Conservation (phyloP, 2,329 filamentous ascomycete species). For the Trichoderma koningii region DNA sequence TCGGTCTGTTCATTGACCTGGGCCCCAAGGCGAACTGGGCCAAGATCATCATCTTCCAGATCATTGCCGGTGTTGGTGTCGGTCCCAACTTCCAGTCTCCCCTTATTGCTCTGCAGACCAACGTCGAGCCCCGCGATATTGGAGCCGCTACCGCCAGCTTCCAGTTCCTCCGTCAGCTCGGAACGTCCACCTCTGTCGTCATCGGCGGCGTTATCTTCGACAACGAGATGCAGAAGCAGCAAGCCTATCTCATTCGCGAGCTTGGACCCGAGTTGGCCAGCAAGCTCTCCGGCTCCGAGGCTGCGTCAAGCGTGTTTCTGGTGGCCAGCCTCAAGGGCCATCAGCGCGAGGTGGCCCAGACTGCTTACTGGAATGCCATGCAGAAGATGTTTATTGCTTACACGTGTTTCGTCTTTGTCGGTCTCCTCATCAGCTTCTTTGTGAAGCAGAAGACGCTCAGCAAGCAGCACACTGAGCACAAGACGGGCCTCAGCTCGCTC, state of each 20-base stretch:
- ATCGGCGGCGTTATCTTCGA: slow-evolving; percentile 79
- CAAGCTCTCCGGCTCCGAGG: slow-evolving; percentile 59
- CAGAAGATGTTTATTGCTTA: slow-evolving; percentile 62
- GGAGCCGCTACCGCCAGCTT: slow-evolving; percentile 70
- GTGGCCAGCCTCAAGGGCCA: slow-evolving; percentile 54
- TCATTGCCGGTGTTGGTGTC: slow-evolving; percentile 64
- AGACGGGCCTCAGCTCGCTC: slow-evolving; percentile 56
- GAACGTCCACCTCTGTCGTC: slow-evolving; percentile 68
- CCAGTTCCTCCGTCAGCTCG: slow-evolving; percentile 68
- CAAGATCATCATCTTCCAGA: slow-evolving; percentile 62
- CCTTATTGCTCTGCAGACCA: slow-evolving; percentile 67
- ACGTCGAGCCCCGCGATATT: slow-evolving; percentile 63
- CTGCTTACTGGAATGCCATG: slow-evolving; percentile 53
- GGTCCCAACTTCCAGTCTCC: slow-evolving; percentile 71
- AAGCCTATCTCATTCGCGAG: slow-evolving; percentile 48
- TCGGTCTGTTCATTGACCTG: slow-evolving; percentile 65
- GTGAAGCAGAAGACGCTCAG: slow-evolving; percentile 54
- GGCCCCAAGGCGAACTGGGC: slow-evolving; percentile 56
- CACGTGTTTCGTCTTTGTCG: slow-evolving; percentile 51
- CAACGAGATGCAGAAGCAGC: slow-evolving; percentile 66
- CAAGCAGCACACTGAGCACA: slow-evolving; percentile 59
- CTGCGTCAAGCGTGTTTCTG: slow-evolving; percentile 61
- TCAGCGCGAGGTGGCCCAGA: slow-evolving; percentile 47
- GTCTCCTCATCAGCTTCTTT: slow-evolving; percentile 50
- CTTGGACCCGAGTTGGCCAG: slow-evolving; percentile 55